Evolutionary conservation across 352 stramenopile species (phyloP), one percentile per base, ranked within the genome.

Genomic region (Elongisporangium anandrum): DNA sequence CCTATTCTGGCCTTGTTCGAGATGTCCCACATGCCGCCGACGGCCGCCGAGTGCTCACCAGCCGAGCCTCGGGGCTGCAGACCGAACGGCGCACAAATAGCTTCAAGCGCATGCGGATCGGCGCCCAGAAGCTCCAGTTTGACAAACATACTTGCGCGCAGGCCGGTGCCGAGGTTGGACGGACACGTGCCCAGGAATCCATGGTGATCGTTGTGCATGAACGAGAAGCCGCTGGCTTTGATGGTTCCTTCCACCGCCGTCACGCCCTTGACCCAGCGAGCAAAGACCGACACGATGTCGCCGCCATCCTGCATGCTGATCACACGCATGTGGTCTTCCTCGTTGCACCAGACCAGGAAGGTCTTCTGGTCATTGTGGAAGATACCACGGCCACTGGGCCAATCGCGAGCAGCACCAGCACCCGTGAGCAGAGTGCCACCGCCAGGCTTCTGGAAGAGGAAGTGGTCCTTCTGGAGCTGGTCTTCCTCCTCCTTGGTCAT

Each of bases 1-100:
- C 94, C 94, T 57, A 98, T 89, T 50, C 92, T 77, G 51, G 96
- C 90, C 59, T 96, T 94, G 81, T 98, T 98, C 7, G 91, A 97
- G 60, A 98, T 85, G 57, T 98, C 94, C 72, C 92, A 98, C 56
- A 97, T 91, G 41, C 92, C 88, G 20, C 85, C 88, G 3, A 81
- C 64, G 19, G 84, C 76, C 16, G 84, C 85, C 38, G 78, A 94
- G 68, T 95, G 88, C 61, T 97, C 87, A 38, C 88, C 88, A 23
- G 80, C 79, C 19, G 81, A 90, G 23, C 87, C 88, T 50, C 88
- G 81, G 24, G 88, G 76, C 68, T 96, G 87, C 17, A 95, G 72
- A 4, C 87, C 82, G 13, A 91, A 70, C 50, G 92, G 81, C 8
- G 90, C 73, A 51, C 85, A 92, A 3, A 92, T 59, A 5, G 87